These are phyloP conservation scores for Litchi chinensis DNA, from an alignment of 345 rosid genomes.

Conservation along the genomic window DNA sequence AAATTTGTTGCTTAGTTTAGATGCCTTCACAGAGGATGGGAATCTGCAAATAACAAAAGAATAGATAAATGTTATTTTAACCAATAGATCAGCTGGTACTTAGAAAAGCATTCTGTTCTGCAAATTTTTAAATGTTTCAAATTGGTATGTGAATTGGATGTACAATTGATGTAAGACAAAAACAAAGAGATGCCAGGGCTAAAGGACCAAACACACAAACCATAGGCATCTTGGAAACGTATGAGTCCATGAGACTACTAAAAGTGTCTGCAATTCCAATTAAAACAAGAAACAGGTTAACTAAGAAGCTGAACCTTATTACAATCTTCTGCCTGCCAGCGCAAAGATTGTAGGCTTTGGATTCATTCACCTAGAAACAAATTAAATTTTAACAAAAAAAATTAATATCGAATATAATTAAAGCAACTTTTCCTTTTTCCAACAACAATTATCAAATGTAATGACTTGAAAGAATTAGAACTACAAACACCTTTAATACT, in stretches of 20 bases:
- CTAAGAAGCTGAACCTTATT: slow-evolving; percentile 53
- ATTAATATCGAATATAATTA: neutral
- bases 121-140: neutral
- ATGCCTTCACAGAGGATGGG: slow-evolving; percentile 63
- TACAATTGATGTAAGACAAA: neutral
- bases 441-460: slow-evolving; percentile 1
- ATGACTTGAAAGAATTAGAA: neutral
- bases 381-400: neutral
- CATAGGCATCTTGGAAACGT: neutral
- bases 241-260: neutral
- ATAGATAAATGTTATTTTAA: neutral
- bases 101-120: neutral
- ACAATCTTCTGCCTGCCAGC: slow-evolving; percentile 54
- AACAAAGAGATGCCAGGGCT: neutral
- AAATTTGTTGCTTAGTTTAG: slow-evolving; percentile 60
- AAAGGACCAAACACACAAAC: neutral
- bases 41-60: slow-evolving; percentile 52
- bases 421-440: neutral
- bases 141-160: neutral
- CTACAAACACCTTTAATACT: slow-evolving; percentile 67
- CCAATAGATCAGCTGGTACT: neutral
- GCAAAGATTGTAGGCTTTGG: slow-evolving; percentile 57
- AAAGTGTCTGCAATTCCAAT: slow-evolving; percentile 6
- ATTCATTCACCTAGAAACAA: slow-evolving; percentile 72
- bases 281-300: slow-evolving; percentile 7